Evolutionary conservation across 2,329 filamentous ascomycete species (phyloP).

Genomic region (Aspergillus costaricaensis): DNA sequence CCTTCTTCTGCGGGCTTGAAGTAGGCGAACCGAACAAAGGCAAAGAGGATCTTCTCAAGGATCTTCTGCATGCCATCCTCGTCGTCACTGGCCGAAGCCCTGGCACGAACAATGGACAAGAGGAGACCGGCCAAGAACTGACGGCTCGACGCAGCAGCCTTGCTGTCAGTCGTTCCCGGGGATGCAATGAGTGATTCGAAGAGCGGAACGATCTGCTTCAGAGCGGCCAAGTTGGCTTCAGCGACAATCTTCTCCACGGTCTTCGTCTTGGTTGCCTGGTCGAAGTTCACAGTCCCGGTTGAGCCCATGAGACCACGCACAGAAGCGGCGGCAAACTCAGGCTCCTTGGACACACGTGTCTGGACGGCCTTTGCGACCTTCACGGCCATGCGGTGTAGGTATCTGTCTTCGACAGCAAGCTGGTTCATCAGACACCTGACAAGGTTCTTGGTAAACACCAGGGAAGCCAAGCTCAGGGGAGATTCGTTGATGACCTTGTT

Average conservation of each 20-base stretch:
- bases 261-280: constrained; percentile 81
- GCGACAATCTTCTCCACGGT: constrained; percentile 75
- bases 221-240: constrained; percentile 54
- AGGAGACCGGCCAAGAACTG: constrained; percentile 56
- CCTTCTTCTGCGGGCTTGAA: constrained; percentile 42
- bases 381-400: constrained; percentile 75
- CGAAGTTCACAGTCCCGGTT: constrained; percentile 75
- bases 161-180: constrained; percentile 49
- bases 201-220: constrained; percentile 58
- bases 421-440: constrained; percentile 82
- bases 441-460: constrained; percentile 80
- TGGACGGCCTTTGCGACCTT: constrained; percentile 74
- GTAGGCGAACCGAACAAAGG: constrained; percentile 54
- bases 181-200: constrained; percentile 50
- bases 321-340: constrained; percentile 61
- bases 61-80: constrained; percentile 42
- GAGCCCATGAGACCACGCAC: constrained; percentile 69
- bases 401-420: constrained; percentile 72
- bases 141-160: constrained; percentile 49
- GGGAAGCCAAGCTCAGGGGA: constrained; percentile 52
- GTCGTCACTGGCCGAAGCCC: constrained; percentile 33
- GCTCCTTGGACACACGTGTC: constrained; percentile 62
- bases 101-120: constrained; percentile 50
- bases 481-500: constrained; percentile 67
- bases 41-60: constrained; percentile 48